A percentile compares a stretch with the other conserved stretches of the same genome.
Conservation (phyloP, 2,329 filamentous ascomycete genomes). For the Alternaria triticina region DNA sequence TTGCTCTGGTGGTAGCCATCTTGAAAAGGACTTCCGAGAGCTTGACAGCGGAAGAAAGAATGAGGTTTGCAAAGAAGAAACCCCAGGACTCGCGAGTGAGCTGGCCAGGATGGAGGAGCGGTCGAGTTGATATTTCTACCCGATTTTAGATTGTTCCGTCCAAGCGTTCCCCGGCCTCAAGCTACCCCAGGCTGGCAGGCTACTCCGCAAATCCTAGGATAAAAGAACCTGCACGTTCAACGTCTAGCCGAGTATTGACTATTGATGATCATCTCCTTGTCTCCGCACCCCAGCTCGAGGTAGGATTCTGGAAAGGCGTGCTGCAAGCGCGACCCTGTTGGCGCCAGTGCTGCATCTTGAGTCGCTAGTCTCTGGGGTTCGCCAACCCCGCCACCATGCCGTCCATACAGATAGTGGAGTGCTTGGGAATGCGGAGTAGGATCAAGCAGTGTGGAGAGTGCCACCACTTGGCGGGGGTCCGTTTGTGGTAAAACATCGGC, state of each 20-base stretch:
- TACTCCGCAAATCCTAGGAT: conserved; percentile 28
- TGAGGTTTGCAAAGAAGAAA: conserved; percentile 12
- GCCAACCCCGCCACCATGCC: conserved; percentile 13
- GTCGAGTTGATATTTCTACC: conserved; percentile 32
- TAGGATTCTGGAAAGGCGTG: conserved; percentile 8
- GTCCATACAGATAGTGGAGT: conserved; percentile 27
- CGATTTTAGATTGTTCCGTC: conserved; percentile 23
- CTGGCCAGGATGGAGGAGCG: conserved; percentile 18
- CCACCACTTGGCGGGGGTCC: conserved; percentile 30
- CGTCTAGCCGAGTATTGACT: conserved; percentile 9
- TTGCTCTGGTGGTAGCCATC: conserved; percentile 26
- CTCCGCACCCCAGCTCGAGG: conserved; percentile 16
- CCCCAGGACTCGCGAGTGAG: conserved; percentile 24
- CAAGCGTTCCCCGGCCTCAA: conserved; percentile 21
- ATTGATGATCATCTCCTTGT: conserved; percentile 9
- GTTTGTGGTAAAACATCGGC: conserved; percentile 22
- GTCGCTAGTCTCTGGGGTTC: conserved; percentile 17
- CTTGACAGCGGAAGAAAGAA: conserved; percentile 15
- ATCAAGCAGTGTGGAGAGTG: conserved; percentile 30
- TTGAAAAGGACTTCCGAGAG: conserved; percentile 17
- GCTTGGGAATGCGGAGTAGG: conserved; percentile 21
- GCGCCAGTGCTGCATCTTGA: conserved; percentile 16
- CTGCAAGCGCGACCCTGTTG: conserved; percentile 4
- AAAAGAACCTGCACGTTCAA: conserved; percentile 18
- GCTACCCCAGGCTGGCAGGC: conserved; percentile 26